Conservation (phyloP, 345 rosid species). For the Boechera stricta region DNA sequence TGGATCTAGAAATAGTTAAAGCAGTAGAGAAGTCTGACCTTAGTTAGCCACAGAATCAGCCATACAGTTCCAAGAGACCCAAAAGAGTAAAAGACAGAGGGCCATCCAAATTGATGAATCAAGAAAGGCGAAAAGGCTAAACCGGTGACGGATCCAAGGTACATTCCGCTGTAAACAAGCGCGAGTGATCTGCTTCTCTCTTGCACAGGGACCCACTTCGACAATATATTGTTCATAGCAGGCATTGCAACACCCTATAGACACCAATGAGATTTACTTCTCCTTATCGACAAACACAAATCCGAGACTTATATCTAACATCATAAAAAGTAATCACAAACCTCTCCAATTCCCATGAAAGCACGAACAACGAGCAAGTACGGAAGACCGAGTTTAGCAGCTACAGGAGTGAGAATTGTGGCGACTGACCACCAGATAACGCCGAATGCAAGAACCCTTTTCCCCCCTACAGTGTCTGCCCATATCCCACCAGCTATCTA, state of each 20-base stretch:
- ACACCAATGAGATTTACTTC: conserved; percentile 19
- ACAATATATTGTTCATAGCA: conserved; percentile 93
- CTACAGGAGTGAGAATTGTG: conserved; percentile 81
- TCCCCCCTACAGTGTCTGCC: conserved; percentile 96
- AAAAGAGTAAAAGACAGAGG: conserved; percentile 92
- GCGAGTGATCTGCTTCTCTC: conserved; percentile 96
- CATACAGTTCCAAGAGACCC: conserved; percentile 94
- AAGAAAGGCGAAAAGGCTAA: conserved; percentile 90
- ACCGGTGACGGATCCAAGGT: conserved; percentile 94
- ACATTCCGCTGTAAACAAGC: conserved; percentile 94
- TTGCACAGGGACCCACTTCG: conserved; percentile 91
- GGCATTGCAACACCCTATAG: conserved; percentile 98
- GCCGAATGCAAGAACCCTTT: conserved; percentile 83
- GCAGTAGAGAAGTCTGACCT: conserved; percentile 52
- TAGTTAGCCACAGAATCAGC: conserved; percentile 76
- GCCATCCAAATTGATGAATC: conserved; percentile 93
- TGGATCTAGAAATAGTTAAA: background rate
- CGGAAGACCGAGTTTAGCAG: conserved; percentile 89
- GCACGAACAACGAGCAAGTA: conserved; percentile 84
- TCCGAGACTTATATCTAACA: background rate
- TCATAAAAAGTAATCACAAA: conserved; percentile 21
- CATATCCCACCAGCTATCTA: conserved; percentile 96
- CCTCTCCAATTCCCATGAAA: conserved; percentile 98
- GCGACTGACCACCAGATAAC: conserved; percentile 97
- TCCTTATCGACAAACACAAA: background rate